Evolutionary conservation across 2,329 filamentous ascomycete species (phyloP), one percentile per base, ranked within the genome.

Genomic region (Neospermospora avenae): DNA sequence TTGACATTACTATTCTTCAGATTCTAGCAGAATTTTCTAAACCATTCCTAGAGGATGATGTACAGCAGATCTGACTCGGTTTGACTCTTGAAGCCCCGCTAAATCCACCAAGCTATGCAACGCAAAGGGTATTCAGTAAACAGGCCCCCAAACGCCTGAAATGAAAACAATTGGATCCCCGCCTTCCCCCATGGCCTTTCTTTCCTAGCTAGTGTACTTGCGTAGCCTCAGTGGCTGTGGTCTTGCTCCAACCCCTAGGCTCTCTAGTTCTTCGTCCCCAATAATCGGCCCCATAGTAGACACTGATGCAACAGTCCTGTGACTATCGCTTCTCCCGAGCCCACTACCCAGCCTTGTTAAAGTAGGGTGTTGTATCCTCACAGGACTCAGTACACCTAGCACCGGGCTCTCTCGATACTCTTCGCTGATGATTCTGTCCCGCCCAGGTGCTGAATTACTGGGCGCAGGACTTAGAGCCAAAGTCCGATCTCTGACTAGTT

Each of bases 241-340:
- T 22, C 28, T 49, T 46, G 42, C 31, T 25, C 68, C 68, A 7
- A 70, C 60, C 5, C 67, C 66, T 24, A 69, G 44, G n/a, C 61
- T 55, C 8, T 69, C 66, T 34, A 68, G 49, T n/a, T 68, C 67
- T 2, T 56, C 63, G 48, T 70, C 67, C 52, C 63, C 65, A 22
- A 68, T 48, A 10, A 67, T 37, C 13, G 45, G 57, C 20, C 57
- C 63, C 53, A 65, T 66, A 25, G 58, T 65, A 25, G 58, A 62
- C 22, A 64, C 55, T 10, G 63, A 63, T 24, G 60, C 64, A 10
- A 66, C 58, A n/a, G 63, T 68, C 51, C 62, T 52, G 25, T 64
- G 59, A 56, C 62, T 69, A 22, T 53, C 46, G 44, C 58, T 66
- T 44, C 67, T 61, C 8, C 34, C 41, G 42, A 67, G 31, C 5